Base-by-base conservation (phyloP, 2,329 filamentous ascomycete species). In the Magnaporthiopsis poae region DNA sequence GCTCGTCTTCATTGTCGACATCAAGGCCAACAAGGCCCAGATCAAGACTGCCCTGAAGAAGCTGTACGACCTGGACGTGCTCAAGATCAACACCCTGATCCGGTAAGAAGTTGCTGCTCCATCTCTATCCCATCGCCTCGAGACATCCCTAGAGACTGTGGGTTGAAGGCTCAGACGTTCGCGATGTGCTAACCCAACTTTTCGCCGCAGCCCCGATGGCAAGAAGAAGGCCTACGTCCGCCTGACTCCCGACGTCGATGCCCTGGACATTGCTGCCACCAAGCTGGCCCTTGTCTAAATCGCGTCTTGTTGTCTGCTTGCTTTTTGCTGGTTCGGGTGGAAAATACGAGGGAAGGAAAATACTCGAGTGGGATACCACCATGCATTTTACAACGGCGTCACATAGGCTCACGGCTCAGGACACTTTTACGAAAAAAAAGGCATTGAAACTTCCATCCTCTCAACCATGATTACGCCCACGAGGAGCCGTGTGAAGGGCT, bases 61-160 rank as follows among this genome's bases (percentile, higher is more conserved):
- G 89, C 90, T 98, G 74, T 99, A 99, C 82, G 95, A 98, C 81
- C 95, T 99, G 73, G 94, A 97, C 78, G 90, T 88, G 75, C 85
- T 98, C 84, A 98, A 98, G 90, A 92, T 99, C 86, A 99, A 99
- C 89, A 99, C 95, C 74, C 88, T 99, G 74, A 93, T 99, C 86
- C 90, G 93, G 90, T 94, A 88, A 68, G 86, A 77, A 69, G 27
- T n/a, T n/a, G 25, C 56, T 21, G 27, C 21, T 25, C 15, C 5
- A 4, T 21, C 15, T 5, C 33, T 1, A 8, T n/a, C 15, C 59
- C 15, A 11, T 11, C n/a, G 18, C 18, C 1, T 52, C 39, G 39
- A 13, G 46, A 56, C 18, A 9, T 18, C 5, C 15, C n/a, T 64
- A 13, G 61, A 52, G 12, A 21, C 18, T 27, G 4, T 31, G 12